Evolutionary conservation across 2,329 filamentous ascomycete genomes (phyloP), one percentile per base, ranked within the genome.

Genomic region (Scytalidium sp.): DNA sequence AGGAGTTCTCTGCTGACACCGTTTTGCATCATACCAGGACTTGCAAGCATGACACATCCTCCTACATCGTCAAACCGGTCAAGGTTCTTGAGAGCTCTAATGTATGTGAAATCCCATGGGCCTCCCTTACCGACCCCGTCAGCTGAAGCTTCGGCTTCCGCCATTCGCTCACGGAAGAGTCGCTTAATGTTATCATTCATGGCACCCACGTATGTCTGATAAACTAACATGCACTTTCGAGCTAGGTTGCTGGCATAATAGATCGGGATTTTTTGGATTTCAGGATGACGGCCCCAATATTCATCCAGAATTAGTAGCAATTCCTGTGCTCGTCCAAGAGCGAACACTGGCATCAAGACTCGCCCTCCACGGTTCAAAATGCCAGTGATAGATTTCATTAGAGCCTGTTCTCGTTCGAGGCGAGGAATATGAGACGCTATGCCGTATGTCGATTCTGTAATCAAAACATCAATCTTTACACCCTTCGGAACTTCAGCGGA

Each of bases 111-210:
- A 62, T 99, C 94, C 92, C 94, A 99, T 0, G 94, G 94, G 0
- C 88, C 88, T 29, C 89, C 92, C 62, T 88, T 92, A 7, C 83
- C 84, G 6, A 80, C 80, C 2, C 79, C 80, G 57, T 91, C 88
- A 8, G 89, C 88, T 27, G 84, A 85, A 0, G 87, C 86, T 66
- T 96, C 90, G 9, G 90, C 89, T 66, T 96, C 90, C 3, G 90
- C 90, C 83, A 96, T 95, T 43, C 90, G 84, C 68, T 95, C 91
- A 47, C 88, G 81, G 70, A 97, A 97, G n/a, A 96, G 80, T 10
- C 90, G 83, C 68, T 96, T 97, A 75, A 99, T 97, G 62, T 97
- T 97, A 64, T 97, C 93, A 67, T 99, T 99, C 94, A 99, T 99
- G 49, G 92, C 91, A 44, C 92, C 90, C 44, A 97, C 90, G 63